Evolutionary conservation across 495 filamentous ascomycete genomes (phyloP), one percentile per base, ranked within the genome.

Genomic region (Neurospora sp.): DNA sequence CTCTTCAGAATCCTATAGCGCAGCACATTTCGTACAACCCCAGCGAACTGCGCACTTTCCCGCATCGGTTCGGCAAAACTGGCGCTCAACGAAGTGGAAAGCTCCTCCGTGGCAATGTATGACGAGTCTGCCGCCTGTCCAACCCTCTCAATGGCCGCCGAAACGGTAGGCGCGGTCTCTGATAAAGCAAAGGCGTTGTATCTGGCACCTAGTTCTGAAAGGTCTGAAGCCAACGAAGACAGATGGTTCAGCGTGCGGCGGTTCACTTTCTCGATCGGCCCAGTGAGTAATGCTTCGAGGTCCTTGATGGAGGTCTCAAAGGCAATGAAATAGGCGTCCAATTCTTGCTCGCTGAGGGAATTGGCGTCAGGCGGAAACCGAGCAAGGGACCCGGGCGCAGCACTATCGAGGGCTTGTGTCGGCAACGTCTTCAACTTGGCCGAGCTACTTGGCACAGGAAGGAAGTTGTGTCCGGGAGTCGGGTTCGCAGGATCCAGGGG

Each of bases 131-230:
- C 93, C 5, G 96, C 96, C 80, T 99, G 96, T 0, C 96, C 96
- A 48, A 95, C 89, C 69, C 94, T 91, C 81, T 99, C 96, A 73
- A 98, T 97, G 4, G 96, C 95, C 5, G 94, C 90, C n/a, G 93
- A 92, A 5, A 99, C 90, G 3, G 92, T 92, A 4, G 91, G 88
- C 4, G 92, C 93, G 72, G 92, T 92, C 81, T 99, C 96, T 0
- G 94, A 97, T 0, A 99, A 84, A 0, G 96, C 96, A 80, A 98
- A 98, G n/a, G 92, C 96, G 77, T 99, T 99, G 80, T 95, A 98
- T 38, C 93, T 86, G 18, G 94, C 95, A 38, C 96, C 96, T 4
- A 99, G 86, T 76, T 99, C 96, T 73, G 93, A 92, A 46, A 98
- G 87, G 77, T 98, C 96, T 2, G 93, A 87, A n/a, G 91, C 92